A percentile compares a stretch with the other conserved stretches of the same genome.
Evolutionary conservation across 306 rosid genomes (phyloP).

Genomic region (Oxytropis ochrocephala): DNA sequence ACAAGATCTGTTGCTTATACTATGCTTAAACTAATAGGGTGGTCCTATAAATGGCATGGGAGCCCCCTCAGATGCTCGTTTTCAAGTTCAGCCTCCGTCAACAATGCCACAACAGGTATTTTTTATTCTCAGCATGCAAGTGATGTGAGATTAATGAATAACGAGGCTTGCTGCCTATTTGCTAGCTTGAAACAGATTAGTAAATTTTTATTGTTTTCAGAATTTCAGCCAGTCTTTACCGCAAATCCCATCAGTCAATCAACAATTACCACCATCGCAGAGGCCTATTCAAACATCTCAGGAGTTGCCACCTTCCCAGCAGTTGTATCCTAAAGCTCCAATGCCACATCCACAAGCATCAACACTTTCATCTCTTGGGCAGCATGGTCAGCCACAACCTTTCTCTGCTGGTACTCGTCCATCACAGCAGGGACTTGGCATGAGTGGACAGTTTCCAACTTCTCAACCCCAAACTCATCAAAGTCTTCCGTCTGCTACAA

Average conservation of each 20-base stretch:
- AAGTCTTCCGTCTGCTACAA: slow-evolving; percentile 39
- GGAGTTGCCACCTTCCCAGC: slow-evolving; percentile 59
- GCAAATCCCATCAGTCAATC: slow-evolving; percentile 52
- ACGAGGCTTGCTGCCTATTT: slow-evolving; percentile 14
- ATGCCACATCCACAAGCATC: slow-evolving; percentile 50
- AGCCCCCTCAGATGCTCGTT: slow-evolving; percentile 44
- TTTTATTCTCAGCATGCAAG: not conserved
- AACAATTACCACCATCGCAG: slow-evolving; percentile 54
- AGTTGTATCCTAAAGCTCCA: slow-evolving; percentile 42
- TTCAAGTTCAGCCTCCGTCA: slow-evolving; percentile 34
- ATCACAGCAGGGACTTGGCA: slow-evolving; percentile 44
- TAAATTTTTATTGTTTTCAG: slow-evolving; percentile 38
- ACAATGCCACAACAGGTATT: slow-evolving; percentile 57
- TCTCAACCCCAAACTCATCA: slow-evolving; percentile 64
- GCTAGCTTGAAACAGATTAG: not conserved
- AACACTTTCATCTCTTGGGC: slow-evolving; percentile 41
- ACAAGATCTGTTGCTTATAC: slow-evolving; percentile 16
- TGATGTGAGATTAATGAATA: slow-evolving; percentile 9
- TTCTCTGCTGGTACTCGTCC: slow-evolving; percentile 51
- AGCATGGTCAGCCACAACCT: slow-evolving; percentile 58
- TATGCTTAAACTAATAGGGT: slow-evolving; percentile 38
- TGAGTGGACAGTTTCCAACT: slow-evolving; percentile 42
- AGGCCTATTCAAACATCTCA: slow-evolving; percentile 66
- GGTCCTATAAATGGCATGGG: slow-evolving; percentile 46
- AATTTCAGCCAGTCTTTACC: slow-evolving; percentile 50